Conservation (phyloP, 2,329 filamentous ascomycete genomes). For the Colletotrichum musae region DNA sequence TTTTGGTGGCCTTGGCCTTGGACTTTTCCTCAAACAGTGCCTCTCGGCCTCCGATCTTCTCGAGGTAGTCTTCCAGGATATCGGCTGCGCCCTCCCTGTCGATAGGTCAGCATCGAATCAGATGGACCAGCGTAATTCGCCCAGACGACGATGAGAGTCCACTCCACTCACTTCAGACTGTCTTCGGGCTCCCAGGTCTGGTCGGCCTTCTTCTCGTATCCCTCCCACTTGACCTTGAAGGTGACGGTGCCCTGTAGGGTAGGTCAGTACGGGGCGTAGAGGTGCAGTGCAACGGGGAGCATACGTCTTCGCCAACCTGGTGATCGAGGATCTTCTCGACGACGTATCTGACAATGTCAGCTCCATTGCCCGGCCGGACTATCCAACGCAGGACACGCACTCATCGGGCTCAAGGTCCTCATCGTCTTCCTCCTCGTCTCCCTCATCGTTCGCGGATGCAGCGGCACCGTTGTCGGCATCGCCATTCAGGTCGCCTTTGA, state of each 20-base stretch:
- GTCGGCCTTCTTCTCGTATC: slow-evolving; percentile 79
- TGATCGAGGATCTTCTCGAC: slow-evolving; percentile 82
- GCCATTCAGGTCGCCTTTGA: slow-evolving; percentile 33
- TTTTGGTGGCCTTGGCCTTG: slow-evolving; percentile 67
- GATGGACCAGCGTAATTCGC: neutral
- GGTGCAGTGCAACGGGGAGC: slow-evolving; percentile 40
- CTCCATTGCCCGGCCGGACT: neutral
- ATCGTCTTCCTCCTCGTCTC: slow-evolving; percentile 59
- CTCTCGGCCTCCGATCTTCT: slow-evolving; percentile 74
- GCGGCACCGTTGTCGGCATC: slow-evolving; percentile 40
- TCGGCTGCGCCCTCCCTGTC: slow-evolving; percentile 70
- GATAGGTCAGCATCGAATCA: neutral
- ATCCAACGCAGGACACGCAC: slow-evolving; percentile 30
- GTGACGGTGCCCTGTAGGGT: slow-evolving; percentile 62
- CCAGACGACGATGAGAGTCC: neutral
- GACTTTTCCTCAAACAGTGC: slow-evolving; percentile 66
- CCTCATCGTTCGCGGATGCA: slow-evolving; percentile 50
- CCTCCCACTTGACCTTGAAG: slow-evolving; percentile 86
- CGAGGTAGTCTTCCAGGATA: slow-evolving; percentile 76
- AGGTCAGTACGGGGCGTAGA: slow-evolving; percentile 14
- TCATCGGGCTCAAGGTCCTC: slow-evolving; percentile 54
- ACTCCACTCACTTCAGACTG: slow-evolving; percentile 70
- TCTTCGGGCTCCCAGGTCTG: slow-evolving; percentile 85
- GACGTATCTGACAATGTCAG: slow-evolving; percentile 69
- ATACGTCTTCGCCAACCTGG: slow-evolving; percentile 69